These are phyloP conservation scores for Xylaria hypoxylon DNA, from an alignment of 2,329 filamentous ascomycete species.

Conservation along the genomic window DNA sequence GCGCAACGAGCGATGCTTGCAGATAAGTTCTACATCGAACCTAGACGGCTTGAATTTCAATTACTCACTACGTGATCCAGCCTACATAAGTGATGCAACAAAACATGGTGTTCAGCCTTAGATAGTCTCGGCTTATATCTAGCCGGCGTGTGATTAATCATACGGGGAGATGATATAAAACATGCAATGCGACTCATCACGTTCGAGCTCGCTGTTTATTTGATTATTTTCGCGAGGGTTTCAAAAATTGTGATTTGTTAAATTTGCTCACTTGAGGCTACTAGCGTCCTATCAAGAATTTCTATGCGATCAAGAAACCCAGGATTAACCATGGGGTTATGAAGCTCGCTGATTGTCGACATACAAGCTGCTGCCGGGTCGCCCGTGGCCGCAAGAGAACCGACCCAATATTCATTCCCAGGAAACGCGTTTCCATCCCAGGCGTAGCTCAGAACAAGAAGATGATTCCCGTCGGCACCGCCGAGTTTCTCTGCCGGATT, in stretches of 20 bases:
- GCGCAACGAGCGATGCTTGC: no score
- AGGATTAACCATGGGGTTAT: constrained; percentile 51
- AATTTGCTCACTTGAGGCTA: neutral
- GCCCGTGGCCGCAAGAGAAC: constrained; percentile 42
- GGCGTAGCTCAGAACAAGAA: constrained; percentile 51
- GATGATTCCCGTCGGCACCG: constrained; percentile 33
- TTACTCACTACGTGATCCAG: no score
- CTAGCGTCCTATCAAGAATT: constrained; percentile 28
- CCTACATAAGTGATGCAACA: no score
- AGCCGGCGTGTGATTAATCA: no score
- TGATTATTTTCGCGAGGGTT: neutral
- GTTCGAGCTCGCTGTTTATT: no score
- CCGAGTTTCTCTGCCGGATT: constrained; percentile 46
- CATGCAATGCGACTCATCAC: neutral
- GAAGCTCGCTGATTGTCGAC: constrained; percentile 51
- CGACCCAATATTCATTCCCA: constrained; percentile 52
- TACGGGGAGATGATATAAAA: no score
- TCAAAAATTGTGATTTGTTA: neutral
- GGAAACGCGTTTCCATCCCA: constrained; percentile 53
- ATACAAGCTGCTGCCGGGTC: constrained; percentile 52
- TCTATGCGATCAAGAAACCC: constrained; percentile 44
- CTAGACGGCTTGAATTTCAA: no score
- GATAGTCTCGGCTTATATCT: no score
- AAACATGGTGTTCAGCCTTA: no score
- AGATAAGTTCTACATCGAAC: neutral